Base-by-base conservation (phyloP, 257 asterid genomes). In the Solanum okadae region DNA sequence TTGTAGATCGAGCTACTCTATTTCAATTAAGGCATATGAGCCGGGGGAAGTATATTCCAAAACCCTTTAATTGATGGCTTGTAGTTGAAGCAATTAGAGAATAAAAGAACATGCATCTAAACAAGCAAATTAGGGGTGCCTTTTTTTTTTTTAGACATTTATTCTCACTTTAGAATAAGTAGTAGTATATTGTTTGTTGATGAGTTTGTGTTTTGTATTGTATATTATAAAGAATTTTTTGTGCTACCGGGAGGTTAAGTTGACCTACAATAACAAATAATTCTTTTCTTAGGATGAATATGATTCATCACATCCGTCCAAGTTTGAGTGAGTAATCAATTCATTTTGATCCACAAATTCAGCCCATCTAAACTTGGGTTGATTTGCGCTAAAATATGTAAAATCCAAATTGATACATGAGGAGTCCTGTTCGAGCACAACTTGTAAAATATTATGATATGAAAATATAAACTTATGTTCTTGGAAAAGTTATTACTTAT, bases 91-190 rank as follows among this genome's bases (percentile, higher is more conserved):
- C 49, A 73, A 35, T 35, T 73, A 34, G 9, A 34, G 81, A 72
- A 72, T 72, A 72, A 72, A 72, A 34, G 82, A 73, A 73, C 82
- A 73, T 35, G 82, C 82, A 35, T 73, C 81, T 73, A 35, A 56
- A 71, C 29, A 35, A 35, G 82, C 49, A 35, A 35, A 52, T 52
- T 16, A 73, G 31, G 6, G n/a, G 31, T 10, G 5, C 82, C 20
- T 22, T 73, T 20, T 2, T 20, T 20, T 40, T 20, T 52, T 52
- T 20, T 6, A 18, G n/a, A 73, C 49, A 73, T 22, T 73, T 73
- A 73, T 73, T 20, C 49, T 73, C 49, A 73, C 49, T 73, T 35
- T 73, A 73, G 40, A 71, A 16, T 31, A 31, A 71, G 23, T 70
- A 15, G 40, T 35, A 22, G 29, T 20, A 10, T 20, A 20, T 35